Conservation (phyloP, 2,329 filamentous ascomycete genomes). For the Fusarium dlaminii region DNA sequence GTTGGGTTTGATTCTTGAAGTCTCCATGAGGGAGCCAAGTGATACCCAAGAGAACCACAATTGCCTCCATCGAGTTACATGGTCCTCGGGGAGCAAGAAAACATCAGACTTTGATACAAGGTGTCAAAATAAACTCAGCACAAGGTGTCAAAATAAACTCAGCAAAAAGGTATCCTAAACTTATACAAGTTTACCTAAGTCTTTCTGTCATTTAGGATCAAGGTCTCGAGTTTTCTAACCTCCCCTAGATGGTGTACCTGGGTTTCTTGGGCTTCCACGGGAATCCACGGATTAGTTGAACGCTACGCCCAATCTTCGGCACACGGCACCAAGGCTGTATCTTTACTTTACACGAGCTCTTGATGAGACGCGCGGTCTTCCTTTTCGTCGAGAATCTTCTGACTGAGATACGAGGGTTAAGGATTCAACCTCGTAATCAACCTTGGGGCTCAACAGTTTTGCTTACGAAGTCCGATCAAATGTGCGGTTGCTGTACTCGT, state of each 20-base stretch:
- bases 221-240: no score
- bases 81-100: no score
- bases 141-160: no score
- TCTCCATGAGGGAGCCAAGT: constrained; percentile 30
- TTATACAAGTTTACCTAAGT: no score
- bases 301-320: background rate
- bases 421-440: background rate
- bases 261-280: constrained; percentile 11
- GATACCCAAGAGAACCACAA: constrained; percentile 12
- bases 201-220: no score
- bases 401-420: background rate
- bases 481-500: background rate
- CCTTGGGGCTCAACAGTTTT: background rate
- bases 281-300: constrained; percentile 2
- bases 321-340: constrained; percentile 16
- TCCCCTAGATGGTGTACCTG: no score
- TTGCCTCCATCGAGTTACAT: constrained; percentile 12
- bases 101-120: no score
- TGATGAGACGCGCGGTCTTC: constrained; percentile 10
- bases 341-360: background rate
- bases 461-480: background rate
- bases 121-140: no score
- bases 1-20: constrained; percentile 9
- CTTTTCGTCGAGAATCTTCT: background rate
- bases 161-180: no score